Percentiles rank a stretch among this genome's conserved stretches.
These are phyloP conservation scores for Xylaria grammica DNA, from an alignment of 495 filamentous ascomycete genomes.

Conservation along the genomic window DNA sequence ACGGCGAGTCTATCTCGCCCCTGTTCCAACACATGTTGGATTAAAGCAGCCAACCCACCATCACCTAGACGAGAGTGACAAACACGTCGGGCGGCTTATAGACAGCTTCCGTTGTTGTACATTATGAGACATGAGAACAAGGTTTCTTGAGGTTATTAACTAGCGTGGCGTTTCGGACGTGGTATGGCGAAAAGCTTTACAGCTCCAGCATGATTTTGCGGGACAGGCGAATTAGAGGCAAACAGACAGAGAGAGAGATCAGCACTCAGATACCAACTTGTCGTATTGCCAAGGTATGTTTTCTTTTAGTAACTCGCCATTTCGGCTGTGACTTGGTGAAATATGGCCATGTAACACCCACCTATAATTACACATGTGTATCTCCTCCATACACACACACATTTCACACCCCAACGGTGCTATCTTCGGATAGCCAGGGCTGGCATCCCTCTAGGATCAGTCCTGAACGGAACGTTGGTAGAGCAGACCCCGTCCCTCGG, in stretches of 20 bases:
- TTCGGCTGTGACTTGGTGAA: constrained; percentile 9
- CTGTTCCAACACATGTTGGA: constrained; percentile 76
- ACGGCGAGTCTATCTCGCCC: constrained; percentile 85
- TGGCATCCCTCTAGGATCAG: constrained; percentile 53
- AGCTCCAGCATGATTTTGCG: constrained; percentile 9
- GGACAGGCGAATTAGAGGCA: constrained; percentile 7
- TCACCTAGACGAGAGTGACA: constrained; percentile 14
- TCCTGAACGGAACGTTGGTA: constrained; percentile 65
- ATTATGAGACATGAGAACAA: constrained; percentile 24
- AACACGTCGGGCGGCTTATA: constrained; percentile 3
- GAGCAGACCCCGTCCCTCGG: constrained; percentile 49
- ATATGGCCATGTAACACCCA: not conserved
- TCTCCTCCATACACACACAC: constrained; percentile 3
- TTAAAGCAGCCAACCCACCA: constrained; percentile 37
- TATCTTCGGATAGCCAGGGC: constrained; percentile 57
- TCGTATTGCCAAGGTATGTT: constrained; percentile 27
- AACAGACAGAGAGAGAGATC: constrained; percentile 27
- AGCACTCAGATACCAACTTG: constrained; percentile 41
- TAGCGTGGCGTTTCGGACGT: constrained; percentile 30
- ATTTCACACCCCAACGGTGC: constrained; percentile 51
- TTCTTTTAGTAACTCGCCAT: not conserved
- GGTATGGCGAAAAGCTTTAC: constrained; percentile 19
- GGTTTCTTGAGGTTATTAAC: constrained; percentile 11
- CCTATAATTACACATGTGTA: not conserved
- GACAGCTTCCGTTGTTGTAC: constrained; percentile 21